These are phyloP conservation scores for Penicillium flavigenum DNA, from an alignment of 495 filamentous ascomycete genomes.

Conservation along the genomic window DNA sequence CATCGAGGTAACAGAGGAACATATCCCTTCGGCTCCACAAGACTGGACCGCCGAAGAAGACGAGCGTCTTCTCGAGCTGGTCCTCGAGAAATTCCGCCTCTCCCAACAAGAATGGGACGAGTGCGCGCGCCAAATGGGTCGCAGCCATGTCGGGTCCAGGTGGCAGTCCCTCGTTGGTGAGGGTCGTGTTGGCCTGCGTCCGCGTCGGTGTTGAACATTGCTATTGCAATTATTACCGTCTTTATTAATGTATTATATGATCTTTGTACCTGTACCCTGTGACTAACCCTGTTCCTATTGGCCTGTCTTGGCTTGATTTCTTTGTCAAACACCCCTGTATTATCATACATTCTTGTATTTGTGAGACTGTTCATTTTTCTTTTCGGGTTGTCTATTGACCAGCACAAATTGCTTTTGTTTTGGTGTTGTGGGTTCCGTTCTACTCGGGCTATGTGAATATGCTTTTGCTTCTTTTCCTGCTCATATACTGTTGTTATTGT, in stretches of 20 bases:
- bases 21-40: slow-evolving; percentile 1
- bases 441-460: slow-evolving; percentile 32
- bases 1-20: slow-evolving; percentile 36
- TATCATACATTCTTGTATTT: slow-evolving; percentile 16
- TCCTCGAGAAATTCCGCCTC: slow-evolving; percentile 72
- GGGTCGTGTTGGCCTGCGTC: slow-evolving; percentile 53
- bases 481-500: slow-evolving; percentile 3
- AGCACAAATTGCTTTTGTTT: slow-evolving; percentile 12
- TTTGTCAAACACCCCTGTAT: slow-evolving; percentile 26
- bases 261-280: slow-evolving; percentile 12
- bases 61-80: slow-evolving; percentile 66
- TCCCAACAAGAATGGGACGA: slow-evolving; percentile 76
- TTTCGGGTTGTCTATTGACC: slow-evolving; percentile 6
- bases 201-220: slow-evolving; percentile 38
- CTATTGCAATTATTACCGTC: slow-evolving; percentile 3
- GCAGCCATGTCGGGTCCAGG: slow-evolving; percentile 62
- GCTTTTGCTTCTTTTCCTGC: slow-evolving; percentile 8
- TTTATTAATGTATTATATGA: slow-evolving; percentile 29
- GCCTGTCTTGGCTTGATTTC: slow-evolving; percentile 8
- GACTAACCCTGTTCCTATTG: slow-evolving; percentile 5
- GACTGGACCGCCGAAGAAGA: slow-evolving; percentile 71
- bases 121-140: slow-evolving; percentile 64
- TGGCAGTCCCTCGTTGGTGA: slow-evolving; percentile 67
- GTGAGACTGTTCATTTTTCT: slow-evolving; percentile 1
- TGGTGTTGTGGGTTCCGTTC: slow-evolving; percentile 10